Evolutionary conservation across 768 basidiomycete species (phyloP).

Genomic region (Rhodotorula toruloides): DNA sequence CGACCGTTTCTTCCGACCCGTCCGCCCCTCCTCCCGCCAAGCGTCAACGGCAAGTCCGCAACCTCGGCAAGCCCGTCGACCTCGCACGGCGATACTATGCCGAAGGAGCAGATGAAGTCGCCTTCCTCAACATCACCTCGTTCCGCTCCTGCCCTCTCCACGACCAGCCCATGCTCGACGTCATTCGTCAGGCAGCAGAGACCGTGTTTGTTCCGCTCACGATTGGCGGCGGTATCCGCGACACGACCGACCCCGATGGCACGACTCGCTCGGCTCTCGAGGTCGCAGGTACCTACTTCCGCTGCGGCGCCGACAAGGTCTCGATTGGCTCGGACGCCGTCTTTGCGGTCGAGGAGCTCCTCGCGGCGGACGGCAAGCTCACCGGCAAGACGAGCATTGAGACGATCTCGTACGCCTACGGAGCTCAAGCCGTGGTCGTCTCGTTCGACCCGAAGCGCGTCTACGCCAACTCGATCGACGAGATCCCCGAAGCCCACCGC

Average conservation of each 20-base stretch:
- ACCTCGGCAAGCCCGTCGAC: slow-evolving; percentile 93
- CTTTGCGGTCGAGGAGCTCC: slow-evolving; percentile 77
- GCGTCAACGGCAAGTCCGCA: slow-evolving; percentile 59
- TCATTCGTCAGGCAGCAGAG: slow-evolving; percentile 82
- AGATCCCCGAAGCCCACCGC: slow-evolving; percentile 53
- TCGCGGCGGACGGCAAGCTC: slow-evolving; percentile 47
- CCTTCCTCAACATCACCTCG: slow-evolving; percentile 97
- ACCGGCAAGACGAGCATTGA: slow-evolving; percentile 68
- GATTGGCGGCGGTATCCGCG: slow-evolving; percentile 96
- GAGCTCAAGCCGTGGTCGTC: slow-evolving; percentile 94
- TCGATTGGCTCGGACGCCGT: slow-evolving; percentile 96
- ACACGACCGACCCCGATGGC: slow-evolving; percentile 90
- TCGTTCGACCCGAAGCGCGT: slow-evolving; percentile 88
- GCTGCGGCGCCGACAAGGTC: slow-evolving; percentile 96
- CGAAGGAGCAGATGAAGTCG: slow-evolving; percentile 90
- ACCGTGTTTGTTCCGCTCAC: slow-evolving; percentile 94
- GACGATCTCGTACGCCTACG: slow-evolving; percentile 81
- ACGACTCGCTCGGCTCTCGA: slow-evolving; percentile 79
- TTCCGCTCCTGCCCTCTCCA: slow-evolving; percentile 92
- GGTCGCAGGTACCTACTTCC: slow-evolving; percentile 92
- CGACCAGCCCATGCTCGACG: slow-evolving; percentile 97
- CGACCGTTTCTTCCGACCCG: slow-evolving; percentile 38
- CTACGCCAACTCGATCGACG: slow-evolving; percentile 59
- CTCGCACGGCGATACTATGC: slow-evolving; percentile 79
- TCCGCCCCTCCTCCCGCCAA: slow-evolving; percentile 31